phyloP scores from a whole-genome alignment of 2,329 filamentous ascomycete species.

The Hypoxylon sp. region DNA sequence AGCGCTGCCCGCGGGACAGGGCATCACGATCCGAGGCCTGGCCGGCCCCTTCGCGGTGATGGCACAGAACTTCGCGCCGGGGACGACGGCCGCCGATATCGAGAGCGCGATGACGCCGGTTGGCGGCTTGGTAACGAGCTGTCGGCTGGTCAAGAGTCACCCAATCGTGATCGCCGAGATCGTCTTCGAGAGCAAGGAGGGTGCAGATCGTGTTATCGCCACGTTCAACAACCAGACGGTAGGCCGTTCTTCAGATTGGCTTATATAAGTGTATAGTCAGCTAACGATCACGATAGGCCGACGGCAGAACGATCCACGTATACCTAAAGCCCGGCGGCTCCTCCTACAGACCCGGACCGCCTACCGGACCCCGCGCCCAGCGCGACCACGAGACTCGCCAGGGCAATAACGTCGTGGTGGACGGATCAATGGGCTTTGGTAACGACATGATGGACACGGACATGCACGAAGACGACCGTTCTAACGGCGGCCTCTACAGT shows the following conservation, averaged over 20 bases:
- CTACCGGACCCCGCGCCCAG: constrained; percentile 51
- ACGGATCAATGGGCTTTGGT: constrained; percentile 66
- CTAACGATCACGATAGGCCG: constrained; percentile 64
- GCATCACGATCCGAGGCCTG: constrained; percentile 78
- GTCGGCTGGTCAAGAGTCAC: constrained; percentile 72
- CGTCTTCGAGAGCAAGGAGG: constrained; percentile 76
- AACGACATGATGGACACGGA: constrained; percentile 62
- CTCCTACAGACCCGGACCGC: constrained; percentile 42
- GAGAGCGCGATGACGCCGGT: constrained; percentile 83
- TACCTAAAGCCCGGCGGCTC: constrained; percentile 71
- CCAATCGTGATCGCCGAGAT: constrained; percentile 84
- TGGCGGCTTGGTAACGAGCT: constrained; percentile 76
- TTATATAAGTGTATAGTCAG: constrained; percentile 1
- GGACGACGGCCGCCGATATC: constrained; percentile 84
- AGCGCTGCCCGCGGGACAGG: constrained; percentile 50
- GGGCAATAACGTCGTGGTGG: constrained; percentile 59
- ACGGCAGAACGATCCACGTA: constrained; percentile 78
- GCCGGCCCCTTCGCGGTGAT: constrained; percentile 78
- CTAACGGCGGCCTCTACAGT: constrained; percentile 61
- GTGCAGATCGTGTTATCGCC: constrained; percentile 78
- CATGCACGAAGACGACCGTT: constrained; percentile 28
- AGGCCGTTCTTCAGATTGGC: constrained; percentile 47
- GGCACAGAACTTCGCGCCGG: constrained; percentile 84
- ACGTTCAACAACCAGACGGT: constrained; percentile 85
- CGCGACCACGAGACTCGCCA: constrained; percentile 49